Evolutionary conservation across 1,139 yeast genomes (phyloP), one percentile per base, ranked within the genome.

Genomic region (Saccharomyces hybrid): DNA sequence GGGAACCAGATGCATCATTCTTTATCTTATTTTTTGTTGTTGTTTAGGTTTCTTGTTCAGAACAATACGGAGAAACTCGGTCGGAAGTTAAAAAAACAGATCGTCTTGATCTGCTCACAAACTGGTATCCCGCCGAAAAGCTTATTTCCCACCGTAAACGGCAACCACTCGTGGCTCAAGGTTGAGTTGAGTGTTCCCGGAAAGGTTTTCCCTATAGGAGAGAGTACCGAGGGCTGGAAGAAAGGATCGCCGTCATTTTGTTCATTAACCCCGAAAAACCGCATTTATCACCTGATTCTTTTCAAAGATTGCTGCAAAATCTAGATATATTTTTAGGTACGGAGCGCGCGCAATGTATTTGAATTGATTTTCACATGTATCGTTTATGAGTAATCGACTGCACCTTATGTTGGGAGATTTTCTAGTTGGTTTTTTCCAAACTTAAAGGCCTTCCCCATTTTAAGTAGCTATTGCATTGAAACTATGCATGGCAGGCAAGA

Each of bases 311-410:
- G 44, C 44, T 16, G 44, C 25, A 38, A 38, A 38, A 38, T n/a
- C 44, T n/a, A 38, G 25, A 19, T 38, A 38, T 38, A 38, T n/a
- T 32, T 38, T 38, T 38, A 38, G 44, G 44, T 19, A 38, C 44
- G 25, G 25, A 38, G 44, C 44, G 44, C 9, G 23, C 44, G 44
- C 44, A n/a, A 38, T 38, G 44, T 38, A 16, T 38, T 9, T 38
- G 44, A n/a, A 38, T 38, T 38, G 44, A 38, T 38, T 38, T 38
- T 38, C 44, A 38, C 44, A 38, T 38, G 44, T 38, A 38, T 38
- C 44, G 44, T 38, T 38, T 38, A 38, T 38, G 44, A 38, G 44
- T 38, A 9, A 4, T 16, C 9, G 44, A 38, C 44, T 38, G 44
- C 44, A 38, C 44, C 44, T 38, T n/a, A n/a, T 38, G 44, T 38